Percentiles rank a stretch among this genome's conserved stretches.
Evolutionary conservation across 169 alveolate species (phyloP).

Genomic region (Condylostoma magnum): DNA sequence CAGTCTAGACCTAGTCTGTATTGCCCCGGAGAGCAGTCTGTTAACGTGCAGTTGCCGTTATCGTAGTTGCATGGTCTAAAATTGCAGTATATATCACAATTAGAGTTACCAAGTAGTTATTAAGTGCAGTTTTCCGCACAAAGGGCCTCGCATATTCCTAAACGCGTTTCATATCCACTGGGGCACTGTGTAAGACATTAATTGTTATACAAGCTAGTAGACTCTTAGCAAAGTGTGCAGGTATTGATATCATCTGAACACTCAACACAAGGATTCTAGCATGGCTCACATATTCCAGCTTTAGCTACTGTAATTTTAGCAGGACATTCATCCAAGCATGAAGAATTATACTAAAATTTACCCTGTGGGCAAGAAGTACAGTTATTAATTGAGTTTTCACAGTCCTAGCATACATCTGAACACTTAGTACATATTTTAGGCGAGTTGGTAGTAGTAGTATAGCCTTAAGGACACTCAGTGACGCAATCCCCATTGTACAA

Average conservation of each 20-base stretch:
- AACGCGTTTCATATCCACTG: slow-evolving; percentile 8
- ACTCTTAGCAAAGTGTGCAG: slow-evolving; percentile 2
- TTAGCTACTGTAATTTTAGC: neutral
- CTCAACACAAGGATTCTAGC: slow-evolving; percentile 1
- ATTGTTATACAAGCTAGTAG: neutral
- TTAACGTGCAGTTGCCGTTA: neutral
- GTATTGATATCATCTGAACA: neutral
- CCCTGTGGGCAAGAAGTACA: neutral
- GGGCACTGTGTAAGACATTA: slow-evolving; percentile 28
- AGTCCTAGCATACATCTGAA: neutral
- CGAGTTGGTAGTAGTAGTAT: neutral
- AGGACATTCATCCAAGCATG: neutral
- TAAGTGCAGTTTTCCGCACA: slow-evolving; percentile 11
- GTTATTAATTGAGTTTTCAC: neutral
- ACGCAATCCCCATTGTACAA: slow-evolving; percentile 3
- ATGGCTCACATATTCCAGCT: neutral
- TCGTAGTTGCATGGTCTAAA: neutral
- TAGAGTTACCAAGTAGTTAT: neutral
- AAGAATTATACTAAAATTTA: neutral
- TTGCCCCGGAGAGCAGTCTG: slow-evolving; percentile 2
- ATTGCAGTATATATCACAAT: neutral
- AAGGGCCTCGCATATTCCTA: neutral
- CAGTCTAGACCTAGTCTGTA: neutral
- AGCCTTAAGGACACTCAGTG: neutral
- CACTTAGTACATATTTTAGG: neutral